A percentile compares a stretch with the other conserved stretches of the same genome.
These are phyloP conservation scores for Aspergillus persii DNA, from an alignment of 2,329 filamentous ascomycete species.

Conservation along the genomic window DNA sequence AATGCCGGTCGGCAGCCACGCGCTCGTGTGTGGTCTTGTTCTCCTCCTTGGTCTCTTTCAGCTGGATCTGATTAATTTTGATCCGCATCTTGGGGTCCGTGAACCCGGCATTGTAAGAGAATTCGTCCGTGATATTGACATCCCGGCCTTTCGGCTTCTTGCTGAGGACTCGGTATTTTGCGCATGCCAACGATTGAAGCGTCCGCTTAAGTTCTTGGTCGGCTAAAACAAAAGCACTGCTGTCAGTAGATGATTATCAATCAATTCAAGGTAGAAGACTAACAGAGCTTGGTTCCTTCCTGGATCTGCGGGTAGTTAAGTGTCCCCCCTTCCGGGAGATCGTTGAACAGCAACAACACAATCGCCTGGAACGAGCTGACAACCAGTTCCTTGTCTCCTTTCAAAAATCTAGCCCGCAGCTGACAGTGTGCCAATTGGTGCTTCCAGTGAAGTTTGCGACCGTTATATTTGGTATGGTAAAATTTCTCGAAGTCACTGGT, in stretches of 20 bases:
- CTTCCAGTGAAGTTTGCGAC: conserved; percentile 85
- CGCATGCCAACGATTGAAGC: conserved; percentile 91
- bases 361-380: conserved; percentile 92
- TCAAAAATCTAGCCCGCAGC: conserved; percentile 75
- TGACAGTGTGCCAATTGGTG: conserved; percentile 89
- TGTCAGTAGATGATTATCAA: conserved; percentile 15
- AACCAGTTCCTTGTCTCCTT: conserved; percentile 79
- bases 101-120: conserved; percentile 77
- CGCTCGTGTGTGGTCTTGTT: conserved; percentile 92
- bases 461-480: conserved; percentile 87
- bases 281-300: conserved; percentile 68
- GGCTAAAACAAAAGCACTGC: conserved; percentile 41
- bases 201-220: conserved; percentile 82
- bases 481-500: conserved; percentile 79
- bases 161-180: conserved; percentile 75
- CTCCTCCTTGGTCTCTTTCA: conserved; percentile 93
- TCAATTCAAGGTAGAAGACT: conserved; percentile 26
- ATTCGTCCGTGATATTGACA: conserved; percentile 74
- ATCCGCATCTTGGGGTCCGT: conserved; percentile 79
- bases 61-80: conserved; percentile 98
- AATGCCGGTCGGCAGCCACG: conserved; percentile 84
- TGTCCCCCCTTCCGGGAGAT: conserved; percentile 58
- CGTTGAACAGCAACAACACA: conserved; percentile 87
- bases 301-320: conserved; percentile 75
- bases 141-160: conserved; percentile 87